phyloP scores from a whole-genome alignment of 768 basidiomycete species.

The Mycena vulgaris region DNA sequence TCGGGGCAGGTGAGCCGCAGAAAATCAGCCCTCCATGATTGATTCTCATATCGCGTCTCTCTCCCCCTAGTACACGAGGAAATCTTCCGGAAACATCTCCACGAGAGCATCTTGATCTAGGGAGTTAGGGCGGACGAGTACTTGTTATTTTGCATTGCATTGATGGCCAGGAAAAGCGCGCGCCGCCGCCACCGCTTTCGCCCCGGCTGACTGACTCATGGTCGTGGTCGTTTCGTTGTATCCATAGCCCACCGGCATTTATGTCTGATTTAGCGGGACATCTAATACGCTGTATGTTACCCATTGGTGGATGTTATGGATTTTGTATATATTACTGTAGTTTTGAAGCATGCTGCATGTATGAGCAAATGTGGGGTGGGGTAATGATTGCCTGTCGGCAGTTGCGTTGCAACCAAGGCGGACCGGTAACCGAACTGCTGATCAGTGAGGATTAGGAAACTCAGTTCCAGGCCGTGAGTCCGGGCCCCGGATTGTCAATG shows the following conservation, averaged over 20 bases:
- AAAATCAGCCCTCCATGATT: not conserved
- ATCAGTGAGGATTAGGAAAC: not conserved
- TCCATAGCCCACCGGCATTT: not conserved
- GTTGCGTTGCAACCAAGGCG: no score
- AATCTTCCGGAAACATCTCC: slow-evolving; percentile 49
- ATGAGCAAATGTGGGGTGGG: no score
- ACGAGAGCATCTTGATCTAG: slow-evolving; percentile 33
- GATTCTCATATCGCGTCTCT: no score
- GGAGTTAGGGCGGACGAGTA: not conserved
- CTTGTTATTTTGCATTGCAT: not conserved
- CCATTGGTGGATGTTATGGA: no score
- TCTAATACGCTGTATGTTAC: no score
- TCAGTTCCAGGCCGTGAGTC: not conserved
- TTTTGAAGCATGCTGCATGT: no score
- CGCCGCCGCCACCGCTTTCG: no score
- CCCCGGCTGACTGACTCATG: not conserved
- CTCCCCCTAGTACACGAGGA: slow-evolving; percentile 63
- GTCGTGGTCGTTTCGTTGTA: not conserved
- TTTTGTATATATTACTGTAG: no score
- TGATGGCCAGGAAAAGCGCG: no score
- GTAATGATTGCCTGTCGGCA: no score
- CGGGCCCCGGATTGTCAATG: not conserved
- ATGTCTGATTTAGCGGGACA: no score
- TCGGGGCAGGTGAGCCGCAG: slow-evolving; percentile 30
- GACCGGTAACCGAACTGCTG: no score